Percentiles rank a stretch among this genome's conserved stretches.
Conservation (phyloP, 441 rosid species). For the Daphne laureola region DNA sequence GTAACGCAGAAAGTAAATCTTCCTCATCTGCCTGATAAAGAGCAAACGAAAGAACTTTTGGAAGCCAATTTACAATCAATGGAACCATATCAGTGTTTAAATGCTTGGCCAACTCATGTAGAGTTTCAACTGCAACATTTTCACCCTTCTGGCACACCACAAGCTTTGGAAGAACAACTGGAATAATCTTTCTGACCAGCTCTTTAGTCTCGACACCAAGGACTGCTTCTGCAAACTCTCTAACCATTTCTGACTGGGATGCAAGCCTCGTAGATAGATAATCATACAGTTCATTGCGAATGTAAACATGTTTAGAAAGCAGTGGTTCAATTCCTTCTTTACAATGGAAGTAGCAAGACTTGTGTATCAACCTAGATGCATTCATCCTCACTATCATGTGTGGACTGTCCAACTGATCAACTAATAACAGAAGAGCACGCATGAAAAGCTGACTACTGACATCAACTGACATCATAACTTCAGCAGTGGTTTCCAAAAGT, state of each 20-base stretch:
- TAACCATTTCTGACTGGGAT: conserved; percentile 64
- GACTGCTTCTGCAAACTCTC: conserved; percentile 94
- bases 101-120: conserved; percentile 71
- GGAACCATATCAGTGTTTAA: conserved; percentile 67
- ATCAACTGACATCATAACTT: conserved; percentile 75
- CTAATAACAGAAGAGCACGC: conserved; percentile 63
- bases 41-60: conserved; percentile 94
- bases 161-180: conserved; percentile 89
- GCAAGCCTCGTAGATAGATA: conserved; percentile 57
- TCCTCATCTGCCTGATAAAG: conserved; percentile 65
- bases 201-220: conserved; percentile 67
- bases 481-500: conserved; percentile 69
- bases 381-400: conserved; percentile 58
- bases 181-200: conserved; percentile 76
- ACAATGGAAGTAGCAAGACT: conserved; percentile 68
- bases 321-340: conserved; percentile 73
- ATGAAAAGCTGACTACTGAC: conserved; percentile 61
- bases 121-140: conserved; percentile 50
- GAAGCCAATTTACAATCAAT: conserved; percentile 81
- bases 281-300: conserved; percentile 63
- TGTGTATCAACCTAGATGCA: conserved; percentile 69
- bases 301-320: conserved; percentile 52
- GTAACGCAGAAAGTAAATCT: conserved; percentile 65
- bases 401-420: conserved; percentile 87
- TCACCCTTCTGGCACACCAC: conserved; percentile 73